A percentile compares a stretch with the other conserved stretches of the same genome.
Evolutionary conservation across 352 stramenopile species (phyloP).

Genomic region (Globisporangium spinosum): DNA sequence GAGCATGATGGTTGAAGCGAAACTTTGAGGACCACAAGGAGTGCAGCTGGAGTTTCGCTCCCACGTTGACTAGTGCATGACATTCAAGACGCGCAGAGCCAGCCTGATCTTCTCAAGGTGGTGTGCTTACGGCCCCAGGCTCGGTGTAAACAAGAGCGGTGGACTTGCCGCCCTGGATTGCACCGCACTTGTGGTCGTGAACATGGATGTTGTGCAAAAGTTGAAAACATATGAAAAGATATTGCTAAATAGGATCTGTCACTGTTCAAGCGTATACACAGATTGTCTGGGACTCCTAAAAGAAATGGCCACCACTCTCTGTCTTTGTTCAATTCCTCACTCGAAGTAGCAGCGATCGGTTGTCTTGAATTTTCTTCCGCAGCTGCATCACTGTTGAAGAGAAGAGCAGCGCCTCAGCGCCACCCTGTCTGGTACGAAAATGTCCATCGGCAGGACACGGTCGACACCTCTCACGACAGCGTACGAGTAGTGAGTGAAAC

Average conservation of each 20-base stretch:
- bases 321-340: conserved; percentile 88
- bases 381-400: conserved; percentile 95
- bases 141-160: not conserved
- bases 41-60: not conserved
- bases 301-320: no score
- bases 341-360: conserved; percentile 91
- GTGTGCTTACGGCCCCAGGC: not conserved
- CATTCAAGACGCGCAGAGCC: not conserved
- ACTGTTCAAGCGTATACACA: not conserved
- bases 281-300: no score
- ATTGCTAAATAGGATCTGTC: not conserved
- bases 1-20: not conserved
- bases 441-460: conserved; percentile 96
- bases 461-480: conserved; percentile 94
- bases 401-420: conserved; percentile 88
- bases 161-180: not conserved
- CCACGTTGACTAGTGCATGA: not conserved
- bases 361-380: conserved; percentile 98
- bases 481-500: conserved; percentile 90
- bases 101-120: not conserved
- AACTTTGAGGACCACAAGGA: no score
- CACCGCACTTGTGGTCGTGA: not conserved
- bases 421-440: conserved; percentile 93
- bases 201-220: not conserved
- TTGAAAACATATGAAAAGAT: not conserved